These are phyloP conservation scores for Rhodomyrtus psidioides DNA, from an alignment of 441 rosid species.

Conservation along the genomic window DNA sequence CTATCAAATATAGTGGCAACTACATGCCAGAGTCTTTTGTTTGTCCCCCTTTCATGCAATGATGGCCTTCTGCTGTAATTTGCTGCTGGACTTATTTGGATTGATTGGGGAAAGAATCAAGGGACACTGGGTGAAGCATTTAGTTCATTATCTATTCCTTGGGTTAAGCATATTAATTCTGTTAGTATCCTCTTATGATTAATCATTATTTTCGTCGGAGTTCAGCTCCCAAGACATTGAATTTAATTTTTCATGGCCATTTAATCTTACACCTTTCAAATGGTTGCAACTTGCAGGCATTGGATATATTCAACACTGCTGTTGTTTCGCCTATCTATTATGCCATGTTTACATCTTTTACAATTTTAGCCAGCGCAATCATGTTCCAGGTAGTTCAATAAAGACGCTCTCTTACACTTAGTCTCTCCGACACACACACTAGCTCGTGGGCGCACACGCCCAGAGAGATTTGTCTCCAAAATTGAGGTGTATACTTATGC, in stretches of 20 bases:
- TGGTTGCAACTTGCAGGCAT: constrained; percentile 2
- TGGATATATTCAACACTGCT: constrained; percentile 16
- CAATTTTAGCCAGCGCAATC: constrained; percentile 14
- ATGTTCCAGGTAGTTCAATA: constrained; percentile 11
- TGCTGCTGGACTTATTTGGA: neutral
- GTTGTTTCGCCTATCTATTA: constrained; percentile 16
- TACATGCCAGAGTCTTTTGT: neutral
- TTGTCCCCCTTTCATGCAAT: neutral
- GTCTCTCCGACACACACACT: neutral
- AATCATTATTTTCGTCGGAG: neutral
- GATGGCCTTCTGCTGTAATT: neutral
- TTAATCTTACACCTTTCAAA: neutral
- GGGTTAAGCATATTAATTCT: neutral
- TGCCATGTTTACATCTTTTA: constrained; percentile 14
- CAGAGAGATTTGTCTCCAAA: neutral
- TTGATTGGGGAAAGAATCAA: neutral
- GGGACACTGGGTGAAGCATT: neutral
- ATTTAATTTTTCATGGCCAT: neutral
- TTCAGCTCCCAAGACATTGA: neutral
- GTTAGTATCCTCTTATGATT: neutral
- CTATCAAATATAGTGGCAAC: neutral
- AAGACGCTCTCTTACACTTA: neutral
- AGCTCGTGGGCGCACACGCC: neutral
- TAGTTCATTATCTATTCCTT: neutral
- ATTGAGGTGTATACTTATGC: neutral